Evolutionary conservation across 805 yeast species (phyloP).

Genomic region (Nematodospora valgi): DNA sequence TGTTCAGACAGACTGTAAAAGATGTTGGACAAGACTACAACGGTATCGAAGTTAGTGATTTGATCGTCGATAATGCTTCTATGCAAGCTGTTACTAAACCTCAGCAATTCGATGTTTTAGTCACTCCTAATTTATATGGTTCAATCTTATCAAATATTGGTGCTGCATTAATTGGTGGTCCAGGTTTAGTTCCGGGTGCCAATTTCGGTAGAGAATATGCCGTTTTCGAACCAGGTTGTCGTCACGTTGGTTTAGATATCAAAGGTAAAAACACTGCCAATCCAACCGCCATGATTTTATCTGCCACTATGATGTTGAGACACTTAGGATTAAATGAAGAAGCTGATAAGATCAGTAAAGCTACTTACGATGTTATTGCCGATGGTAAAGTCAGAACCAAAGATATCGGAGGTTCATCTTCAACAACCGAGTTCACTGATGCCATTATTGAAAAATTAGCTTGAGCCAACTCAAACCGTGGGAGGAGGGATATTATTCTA

Average conservation of each 20-base stretch:
- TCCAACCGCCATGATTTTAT: constrained; percentile 96
- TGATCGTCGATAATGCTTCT: constrained; percentile 97
- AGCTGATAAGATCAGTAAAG: constrained; percentile 84
- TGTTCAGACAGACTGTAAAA: constrained; percentile 91
- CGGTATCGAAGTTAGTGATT: constrained; percentile 76
- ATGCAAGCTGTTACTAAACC: constrained; percentile 99
- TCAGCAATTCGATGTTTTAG: constrained; percentile 96
- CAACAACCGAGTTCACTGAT: constrained; percentile 92
- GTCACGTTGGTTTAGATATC: constrained; percentile 98
- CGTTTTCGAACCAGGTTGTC: constrained; percentile 98
- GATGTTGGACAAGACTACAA: constrained; percentile 83
- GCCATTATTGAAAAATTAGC: constrained; percentile 75
- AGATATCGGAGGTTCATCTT: constrained; percentile 86
- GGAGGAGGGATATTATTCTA: neutral
- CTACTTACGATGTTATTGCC: constrained; percentile 85
- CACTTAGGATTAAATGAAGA: constrained; percentile 84
- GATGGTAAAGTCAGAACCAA: constrained; percentile 83
- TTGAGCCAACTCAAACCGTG: constrained; percentile 11
- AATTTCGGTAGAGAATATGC: constrained; percentile 97
- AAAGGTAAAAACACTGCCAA: constrained; percentile 93
- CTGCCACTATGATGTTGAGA: constrained; percentile 88
- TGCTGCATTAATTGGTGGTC: constrained; percentile 96
- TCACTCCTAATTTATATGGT: constrained; percentile 97
- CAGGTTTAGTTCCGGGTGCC: constrained; percentile 98
- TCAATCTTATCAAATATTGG: constrained; percentile 96